Conservation (phyloP, 768 basidiomycete species). For the Dioszegia aurantiaca region DNA sequence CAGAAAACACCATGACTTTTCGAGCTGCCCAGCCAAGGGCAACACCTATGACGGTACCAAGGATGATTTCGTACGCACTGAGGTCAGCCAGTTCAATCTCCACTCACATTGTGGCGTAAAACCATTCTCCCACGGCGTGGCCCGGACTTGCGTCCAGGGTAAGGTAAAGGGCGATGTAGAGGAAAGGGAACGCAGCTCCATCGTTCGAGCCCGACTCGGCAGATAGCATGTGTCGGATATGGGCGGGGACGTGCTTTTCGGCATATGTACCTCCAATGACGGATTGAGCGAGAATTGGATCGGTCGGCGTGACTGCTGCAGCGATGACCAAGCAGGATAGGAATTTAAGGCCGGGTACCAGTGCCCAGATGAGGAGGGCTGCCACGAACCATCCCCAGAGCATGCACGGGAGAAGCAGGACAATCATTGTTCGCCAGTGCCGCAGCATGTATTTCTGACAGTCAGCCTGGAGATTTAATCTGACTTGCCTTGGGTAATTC, state of each 20-base stretch:
- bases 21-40: constrained; percentile 74
- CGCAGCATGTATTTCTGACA: constrained; percentile 76
- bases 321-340: constrained; percentile 84
- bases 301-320: constrained; percentile 89
- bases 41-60: constrained; percentile 73
- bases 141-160: constrained; percentile 64
- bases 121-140: constrained; percentile 77
- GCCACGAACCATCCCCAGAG: constrained; percentile 89
- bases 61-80: constrained; percentile 64
- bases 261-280: constrained; percentile 96
- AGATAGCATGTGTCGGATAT: constrained; percentile 74
- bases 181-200: constrained; percentile 92
- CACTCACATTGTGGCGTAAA: constrained; percentile 65
- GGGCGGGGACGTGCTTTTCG: constrained; percentile 80
- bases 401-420: constrained; percentile 63
- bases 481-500: constrained; percentile 69
- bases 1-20: constrained; percentile 88
- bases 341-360: constrained; percentile 86
- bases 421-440: constrained; percentile 88
- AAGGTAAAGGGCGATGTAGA: constrained; percentile 78
- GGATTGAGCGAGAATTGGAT: constrained; percentile 87
- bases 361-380: constrained; percentile 77
- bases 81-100: constrained; percentile 16
- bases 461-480: background rate
- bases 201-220: constrained; percentile 95